Evolutionary conservation across 192 early-diverging fungal species (phyloP), one percentile per base, ranked within the genome.

Genomic region (Rhizophagus clarus): DNA sequence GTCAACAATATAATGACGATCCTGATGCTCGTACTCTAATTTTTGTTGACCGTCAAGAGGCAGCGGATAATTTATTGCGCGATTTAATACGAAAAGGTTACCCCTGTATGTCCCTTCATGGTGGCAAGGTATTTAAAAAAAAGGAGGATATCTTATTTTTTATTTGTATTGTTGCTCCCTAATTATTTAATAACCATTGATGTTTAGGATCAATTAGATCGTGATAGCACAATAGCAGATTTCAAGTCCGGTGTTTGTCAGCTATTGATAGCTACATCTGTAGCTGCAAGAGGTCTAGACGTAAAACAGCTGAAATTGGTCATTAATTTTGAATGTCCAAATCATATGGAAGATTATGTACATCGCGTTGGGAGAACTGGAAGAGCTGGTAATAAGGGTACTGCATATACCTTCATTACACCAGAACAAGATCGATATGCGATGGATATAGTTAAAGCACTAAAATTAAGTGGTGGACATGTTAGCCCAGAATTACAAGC

Each of bases 321-420:
- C 8, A 88, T 98, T 68, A 99, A 99, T 84, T 99, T 94, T 79
- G 98, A 99, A 78, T 94, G 95, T 64, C 98, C 98, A 11, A 96
- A 97, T 85, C 96, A 99, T 73, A 94, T 97, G 91, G 98, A 99
- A 79, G 98, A 99, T 72, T 96, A 99, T 84, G 96, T 99, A 2
- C 98, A 99, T 85, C 96, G 98, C 61, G 96, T 98, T 22, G 98
- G 98, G 8, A 90, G 98, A 51, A 99, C 98, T 0, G 98, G 98
- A 45, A 94, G 98, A 63, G 98, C 98, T 0, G 98, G 98, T 68
- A 96, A 98, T 84, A 99, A 95, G 82, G 98, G 98, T 62, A 95
- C 94, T 8, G 97, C 98, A 0, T 97, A 94, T 79, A 98, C 98
- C 0, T 99, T 99, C 81, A 93, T 99, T 74, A 95, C 95, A 1